Base-by-base conservation (phyloP, 129 eudicot species). In the Artemisia argyi region DNA sequence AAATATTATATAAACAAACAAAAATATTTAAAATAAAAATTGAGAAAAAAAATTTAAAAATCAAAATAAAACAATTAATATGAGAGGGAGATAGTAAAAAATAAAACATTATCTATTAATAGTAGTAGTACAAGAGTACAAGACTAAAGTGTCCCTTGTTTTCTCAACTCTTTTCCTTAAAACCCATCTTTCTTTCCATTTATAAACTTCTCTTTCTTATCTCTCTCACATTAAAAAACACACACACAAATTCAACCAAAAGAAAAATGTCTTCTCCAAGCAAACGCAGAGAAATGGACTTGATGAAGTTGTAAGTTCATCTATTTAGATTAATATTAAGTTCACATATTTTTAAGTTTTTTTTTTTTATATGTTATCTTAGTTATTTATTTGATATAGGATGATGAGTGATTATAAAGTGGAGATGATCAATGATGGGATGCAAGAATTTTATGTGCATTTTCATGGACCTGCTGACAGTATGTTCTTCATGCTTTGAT, bases 341-440 rank as follows among this genome's bases (percentile, higher is more conserved):
- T 70, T 74, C 20, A 2, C 20, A 9, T 11, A 46, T 19, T 5
- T 20, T 1, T 30, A 3, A 15, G 2, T 1, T 39, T 39, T 7
- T 1, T 39, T 39, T 7, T 39, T 39, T 7, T 35, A 5, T 35
- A 18, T 55, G 16, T 47, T 62, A 50, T 63, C 63, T 62, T 44
- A 26, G 32, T 28, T 68, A 16, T 69, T 3, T 69, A 20, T 76
- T 59, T 17, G 6, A 55, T 11, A 11, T 80, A 89, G 93, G 92
- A 86, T 89, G 96, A 89, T 89, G 96, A 89, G 90, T 79, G 96
- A 89, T 63, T 89, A 89, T 87, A 89, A 89, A 82, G 96, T 89
- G 80, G 96, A 89, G 88, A 84, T 84, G 92, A 86, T 89, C 75
- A 86, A 89, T 76, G 96, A 89, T 86, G 88, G 92, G 72, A 84